Evolutionary conservation across 345 rosid genomes (phyloP), one percentile per base, ranked within the genome.

Genomic region (Pugionium cornutum): DNA sequence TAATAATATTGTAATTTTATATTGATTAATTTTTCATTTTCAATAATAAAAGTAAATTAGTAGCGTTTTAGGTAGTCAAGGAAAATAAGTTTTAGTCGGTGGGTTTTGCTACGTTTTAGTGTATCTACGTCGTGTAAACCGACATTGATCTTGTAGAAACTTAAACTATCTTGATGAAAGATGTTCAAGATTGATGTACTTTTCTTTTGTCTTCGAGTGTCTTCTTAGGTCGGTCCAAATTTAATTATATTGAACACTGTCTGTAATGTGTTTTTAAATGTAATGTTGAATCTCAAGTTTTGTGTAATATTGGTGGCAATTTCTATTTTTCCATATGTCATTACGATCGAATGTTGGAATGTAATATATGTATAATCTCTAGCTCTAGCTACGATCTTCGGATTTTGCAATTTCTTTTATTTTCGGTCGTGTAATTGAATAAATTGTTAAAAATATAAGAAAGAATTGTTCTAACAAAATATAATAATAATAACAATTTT

Each of bases 151-250:
- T 26, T 58, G 18, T 35, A 29, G 48, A 49, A 33, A 33, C 4
- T 34, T 8, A 7, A 48, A 63, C 46, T 70, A 35, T 53, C 68
- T 60, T 11, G 7, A 10, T 64, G 32, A 33, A 2, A 43, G 59
- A 45, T 66, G 45, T 42, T 36, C 40, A 49, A 27, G 18, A n/a
- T 32, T 48, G 11, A 11, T 51, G 56, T 59, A 35, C 36, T 53
- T 64, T 32, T 45, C 36, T 45, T 51, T 66, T 58, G 37, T 66
- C 61, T 64, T 63, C 37, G 3, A 51, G 54, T 52, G 32, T 36
- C 62, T 50, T 56, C 58, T 50, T 8, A 42, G 58, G 72, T 35
- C 58, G 40, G 57, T 60, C 36, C 29, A 39, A 52, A 6, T 1
- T 10, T 31, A 26, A 25, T 31, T 49, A 4, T 8, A 29, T 50